Evolutionary conservation across 2,329 filamentous ascomycete species (phyloP), one percentile per base, ranked within the genome.

Genomic region (Ophiocordyceps camponoti-floridani): DNA sequence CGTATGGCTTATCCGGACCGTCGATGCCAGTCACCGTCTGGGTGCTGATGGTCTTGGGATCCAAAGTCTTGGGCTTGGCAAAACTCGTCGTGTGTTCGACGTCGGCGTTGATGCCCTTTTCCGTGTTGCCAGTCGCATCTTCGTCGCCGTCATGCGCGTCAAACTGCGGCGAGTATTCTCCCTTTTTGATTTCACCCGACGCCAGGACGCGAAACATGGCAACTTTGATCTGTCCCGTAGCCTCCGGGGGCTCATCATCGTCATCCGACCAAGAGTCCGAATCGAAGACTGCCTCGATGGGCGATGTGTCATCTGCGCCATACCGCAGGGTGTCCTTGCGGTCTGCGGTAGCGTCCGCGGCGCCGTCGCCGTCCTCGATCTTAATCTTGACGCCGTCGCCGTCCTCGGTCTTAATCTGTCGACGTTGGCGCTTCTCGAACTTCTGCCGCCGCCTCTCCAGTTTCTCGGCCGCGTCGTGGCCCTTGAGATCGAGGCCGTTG

Each of bases 11-110:
- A 50, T 96, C 89, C 18, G 88, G 87, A 0, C 87, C 85, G 60
- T 98, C 91, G 49, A 96, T 94, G 16, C 89, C 91, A 9, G 91
- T 96, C n/a, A 98, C 91, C 0, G 91, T 98, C 64, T 98, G 91
- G 3, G 91, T 98, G 58, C 88, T 96, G 58, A 98, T 98, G 2
- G 86, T 87, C 65, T 95, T 95, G 0, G 89, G 89, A 64, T 96
- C 93, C 44, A 95, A 71, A 1, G 86, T 83, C 70, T 95, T 96
- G 13, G 88, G 89, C 65, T 95, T 94, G 10, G 89, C 89, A 62
- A 96, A 96, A 58, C 88, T 94, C 8, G 91, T 96, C 2, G 91
- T 96, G 60, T 98, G 91, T 63, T 96, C 91, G 46, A 95, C 76
- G 56, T 94, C 86, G 38, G 78, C 82, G 53, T 88, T 84, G 48